Conservation (phyloP, 805 yeast genomes). For the Suhomyces sp. region DNA sequence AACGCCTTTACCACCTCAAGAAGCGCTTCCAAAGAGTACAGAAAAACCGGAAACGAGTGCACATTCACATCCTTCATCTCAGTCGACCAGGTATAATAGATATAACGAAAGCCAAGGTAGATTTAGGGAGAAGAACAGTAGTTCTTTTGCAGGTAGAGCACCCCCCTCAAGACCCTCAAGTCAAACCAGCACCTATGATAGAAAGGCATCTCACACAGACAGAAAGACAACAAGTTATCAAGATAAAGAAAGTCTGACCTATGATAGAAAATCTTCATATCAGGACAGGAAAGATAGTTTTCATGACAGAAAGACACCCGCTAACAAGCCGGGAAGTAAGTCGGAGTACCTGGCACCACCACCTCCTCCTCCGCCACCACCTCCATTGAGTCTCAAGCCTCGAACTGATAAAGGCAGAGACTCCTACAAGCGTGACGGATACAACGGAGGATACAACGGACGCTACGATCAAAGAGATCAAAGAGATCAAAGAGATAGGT, state of each 20-base stretch:
- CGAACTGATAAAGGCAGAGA: constrained; percentile 9
- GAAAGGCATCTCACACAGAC: background rate
- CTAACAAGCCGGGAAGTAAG: background rate
- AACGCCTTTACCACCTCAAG: constrained; percentile 24
- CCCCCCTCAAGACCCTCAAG: background rate
- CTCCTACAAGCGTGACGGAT: constrained; percentile 2
- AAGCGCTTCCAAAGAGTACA: constrained; percentile 8
- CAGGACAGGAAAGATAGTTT: background rate
- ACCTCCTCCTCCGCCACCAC: constrained; percentile 26
- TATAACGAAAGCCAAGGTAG: constrained; percentile 7
- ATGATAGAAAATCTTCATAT: background rate
- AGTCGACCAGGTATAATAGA: constrained; percentile 4
- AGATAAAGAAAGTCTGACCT: background rate
- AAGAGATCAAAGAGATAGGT: constrained; percentile 1
- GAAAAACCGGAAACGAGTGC: background rate
- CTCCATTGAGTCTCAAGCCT: constrained; percentile 14
- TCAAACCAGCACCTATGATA: background rate
- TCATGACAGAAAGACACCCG: background rate
- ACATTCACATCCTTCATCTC: background rate
- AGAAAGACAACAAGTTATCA: background rate
- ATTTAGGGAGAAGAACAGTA: background rate
- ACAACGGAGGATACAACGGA: constrained; percentile 6
- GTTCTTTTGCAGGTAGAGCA: background rate
- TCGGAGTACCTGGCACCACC: constrained; percentile 1
- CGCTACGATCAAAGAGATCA: constrained; percentile 13